Conservation (phyloP, 2,329 filamentous ascomycete species). For the Beauveria australis region DNA sequence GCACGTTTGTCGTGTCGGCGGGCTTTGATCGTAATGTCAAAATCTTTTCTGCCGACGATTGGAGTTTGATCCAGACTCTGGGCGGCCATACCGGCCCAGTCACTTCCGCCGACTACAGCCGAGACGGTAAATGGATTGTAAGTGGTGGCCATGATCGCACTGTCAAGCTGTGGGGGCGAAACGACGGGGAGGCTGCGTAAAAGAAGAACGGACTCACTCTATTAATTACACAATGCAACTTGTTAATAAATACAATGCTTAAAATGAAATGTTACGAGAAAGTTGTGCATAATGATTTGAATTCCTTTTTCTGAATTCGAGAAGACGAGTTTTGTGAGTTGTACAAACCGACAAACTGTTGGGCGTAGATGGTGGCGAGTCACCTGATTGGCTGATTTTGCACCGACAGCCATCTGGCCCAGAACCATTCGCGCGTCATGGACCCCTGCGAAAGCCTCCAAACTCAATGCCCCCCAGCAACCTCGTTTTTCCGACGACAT, state of each 20-base stretch:
- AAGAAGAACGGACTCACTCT: background rate
- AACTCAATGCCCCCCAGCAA: background rate
- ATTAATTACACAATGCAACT: background rate
- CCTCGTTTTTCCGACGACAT: background rate
- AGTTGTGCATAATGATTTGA: background rate
- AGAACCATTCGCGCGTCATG: slow-evolving; percentile 7
- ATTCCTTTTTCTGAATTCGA: background rate
- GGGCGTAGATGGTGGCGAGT: background rate
- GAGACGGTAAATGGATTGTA: slow-evolving; percentile 84
- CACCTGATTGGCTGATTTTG: slow-evolving; percentile 11
- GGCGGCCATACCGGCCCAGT: slow-evolving; percentile 90
- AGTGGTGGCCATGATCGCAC: slow-evolving; percentile 92
- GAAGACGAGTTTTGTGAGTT: background rate
- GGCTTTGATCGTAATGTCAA: slow-evolving; percentile 96
- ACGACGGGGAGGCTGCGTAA: slow-evolving; percentile 55
- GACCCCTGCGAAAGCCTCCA: slow-evolving; percentile 7
- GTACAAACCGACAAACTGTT: background rate
- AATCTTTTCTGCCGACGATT: slow-evolving; percentile 93
- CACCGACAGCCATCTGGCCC: background rate
- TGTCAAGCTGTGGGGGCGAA: slow-evolving; percentile 91
- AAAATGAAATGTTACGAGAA: background rate
- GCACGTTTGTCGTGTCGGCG: slow-evolving; percentile 82
- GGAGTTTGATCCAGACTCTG: slow-evolving; percentile 79
- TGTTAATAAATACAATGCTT: background rate
- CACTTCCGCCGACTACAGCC: slow-evolving; percentile 79